phyloP scores from a whole-genome alignment of 1,139 yeast genomes.

The Geotrichum restrictum region DNA sequence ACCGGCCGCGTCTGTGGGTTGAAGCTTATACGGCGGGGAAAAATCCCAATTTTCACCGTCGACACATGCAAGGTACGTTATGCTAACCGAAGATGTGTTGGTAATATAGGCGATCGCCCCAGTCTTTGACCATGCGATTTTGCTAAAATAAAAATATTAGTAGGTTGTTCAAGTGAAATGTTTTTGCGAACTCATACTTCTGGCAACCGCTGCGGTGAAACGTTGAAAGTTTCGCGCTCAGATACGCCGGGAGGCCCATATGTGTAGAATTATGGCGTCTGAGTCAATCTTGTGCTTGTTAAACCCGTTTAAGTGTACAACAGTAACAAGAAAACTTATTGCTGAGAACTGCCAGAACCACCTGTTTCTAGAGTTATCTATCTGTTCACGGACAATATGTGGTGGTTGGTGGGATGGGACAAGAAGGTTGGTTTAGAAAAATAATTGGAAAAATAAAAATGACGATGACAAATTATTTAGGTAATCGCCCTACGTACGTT shows the following conservation, averaged over 20 bases:
- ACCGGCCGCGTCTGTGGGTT: constrained; percentile 26
- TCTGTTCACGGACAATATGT: no score
- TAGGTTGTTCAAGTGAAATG: not conserved
- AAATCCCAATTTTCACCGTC: constrained; percentile 66
- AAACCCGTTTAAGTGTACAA: no score
- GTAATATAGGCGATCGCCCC: constrained; percentile 65
- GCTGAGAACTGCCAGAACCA: no score
- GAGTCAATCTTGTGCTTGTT: no score
- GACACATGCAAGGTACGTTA: constrained; percentile 60
- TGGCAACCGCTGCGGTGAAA: constrained; percentile 19
- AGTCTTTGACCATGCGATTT: constrained; percentile 67
- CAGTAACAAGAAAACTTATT: no score
- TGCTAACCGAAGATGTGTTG: constrained; percentile 41
- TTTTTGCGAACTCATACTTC: constrained; percentile 2
- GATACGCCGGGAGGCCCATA: constrained; percentile 12
- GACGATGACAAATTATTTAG: no score
- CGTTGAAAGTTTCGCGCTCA: constrained; percentile 11
- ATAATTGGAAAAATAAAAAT: no score
- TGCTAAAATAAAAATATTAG: constrained; percentile 27
- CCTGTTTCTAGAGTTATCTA: no score
- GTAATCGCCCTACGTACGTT: no score
- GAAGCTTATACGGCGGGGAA: constrained; percentile 48
- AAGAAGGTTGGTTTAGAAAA: no score
- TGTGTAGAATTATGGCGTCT: not conserved
- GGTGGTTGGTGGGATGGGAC: no score